phyloP scores from a whole-genome alignment of 2,329 filamentous ascomycete species.

The Cryphonectria japonica region DNA sequence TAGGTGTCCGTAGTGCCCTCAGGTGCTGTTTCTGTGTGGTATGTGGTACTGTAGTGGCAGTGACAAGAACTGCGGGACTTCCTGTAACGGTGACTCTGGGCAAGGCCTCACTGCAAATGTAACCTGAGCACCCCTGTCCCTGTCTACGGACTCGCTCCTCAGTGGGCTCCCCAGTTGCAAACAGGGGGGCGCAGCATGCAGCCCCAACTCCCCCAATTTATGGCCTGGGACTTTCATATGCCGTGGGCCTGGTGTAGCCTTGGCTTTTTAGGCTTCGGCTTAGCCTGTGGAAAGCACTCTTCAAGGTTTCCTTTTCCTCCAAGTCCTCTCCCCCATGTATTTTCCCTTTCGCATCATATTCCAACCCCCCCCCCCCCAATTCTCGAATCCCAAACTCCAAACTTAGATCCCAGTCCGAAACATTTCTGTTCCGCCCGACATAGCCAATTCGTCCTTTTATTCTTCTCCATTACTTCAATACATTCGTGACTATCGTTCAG shows the following conservation, averaged over 20 bases:
- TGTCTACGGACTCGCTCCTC: neutral
- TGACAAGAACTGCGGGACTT: neutral
- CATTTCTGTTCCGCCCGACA: constrained; percentile 20
- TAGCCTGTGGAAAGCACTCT: neutral
- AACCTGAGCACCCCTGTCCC: neutral
- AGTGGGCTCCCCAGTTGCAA: neutral
- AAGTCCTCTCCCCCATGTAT: constrained; percentile 1
- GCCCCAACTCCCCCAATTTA: constrained; percentile 5
- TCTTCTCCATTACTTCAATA: constrained; percentile 15
- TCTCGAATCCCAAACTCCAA: constrained; percentile 1
- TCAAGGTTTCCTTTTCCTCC: constrained; percentile 1
- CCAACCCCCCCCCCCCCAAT: neutral
- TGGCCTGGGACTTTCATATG: constrained; percentile 2
- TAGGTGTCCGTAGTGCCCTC: neutral
- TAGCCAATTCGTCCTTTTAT: neutral
- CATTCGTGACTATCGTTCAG: constrained; percentile 22
- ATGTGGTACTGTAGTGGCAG: neutral
- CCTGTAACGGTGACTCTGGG: constrained; percentile 1
- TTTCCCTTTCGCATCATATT: constrained; percentile 7
- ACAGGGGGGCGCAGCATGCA: constrained; percentile 15
- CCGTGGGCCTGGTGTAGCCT: neutral
- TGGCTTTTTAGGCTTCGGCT: neutral
- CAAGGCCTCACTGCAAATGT: neutral
- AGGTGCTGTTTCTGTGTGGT: neutral
- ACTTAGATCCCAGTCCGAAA: constrained; percentile 29